A percentile compares a stretch with the other conserved stretches of the same genome.
Evolutionary conservation across 2,329 filamentous ascomycete genomes (phyloP).

Genomic region (Microcyclospora pomicola): DNA sequence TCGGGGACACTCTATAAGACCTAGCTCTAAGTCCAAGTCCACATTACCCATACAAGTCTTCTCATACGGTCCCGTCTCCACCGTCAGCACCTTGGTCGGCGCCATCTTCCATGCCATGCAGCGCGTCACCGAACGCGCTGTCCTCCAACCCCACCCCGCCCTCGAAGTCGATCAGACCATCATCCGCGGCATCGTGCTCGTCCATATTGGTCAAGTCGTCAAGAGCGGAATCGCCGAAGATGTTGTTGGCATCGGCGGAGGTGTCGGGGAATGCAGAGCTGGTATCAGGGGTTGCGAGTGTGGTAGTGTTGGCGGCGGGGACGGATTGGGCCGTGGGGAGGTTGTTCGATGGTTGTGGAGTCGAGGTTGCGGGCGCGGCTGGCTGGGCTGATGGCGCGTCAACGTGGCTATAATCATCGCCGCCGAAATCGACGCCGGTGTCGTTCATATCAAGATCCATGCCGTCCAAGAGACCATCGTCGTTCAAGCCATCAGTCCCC

Average conservation of each 20-base stretch:
- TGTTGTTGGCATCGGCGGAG: not conserved
- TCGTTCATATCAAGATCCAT: slow-evolving; percentile 13
- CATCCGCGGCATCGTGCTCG: slow-evolving; percentile 44
- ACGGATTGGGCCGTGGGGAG: too few species aligned
- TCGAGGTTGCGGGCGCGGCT: slow-evolving; percentile 2
- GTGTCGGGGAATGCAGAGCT: not conserved
- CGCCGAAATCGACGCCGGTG: slow-evolving; percentile 7
- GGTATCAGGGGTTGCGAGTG: not conserved
- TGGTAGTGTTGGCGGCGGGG: not conserved
- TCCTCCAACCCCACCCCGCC: slow-evolving; percentile 53
- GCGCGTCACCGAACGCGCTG: slow-evolving; percentile 71
- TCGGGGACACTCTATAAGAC: too few species aligned
- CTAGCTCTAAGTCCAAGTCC: too few species aligned
- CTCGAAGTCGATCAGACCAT: slow-evolving; percentile 29
- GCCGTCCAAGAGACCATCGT: slow-evolving; percentile 11
- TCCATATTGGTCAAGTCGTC: slow-evolving; percentile 32
- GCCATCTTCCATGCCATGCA: slow-evolving; percentile 44
- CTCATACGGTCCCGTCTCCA: not conserved
- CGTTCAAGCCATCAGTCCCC: slow-evolving; percentile 8
- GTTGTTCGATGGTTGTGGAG: not conserved
- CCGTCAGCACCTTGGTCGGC: not conserved
- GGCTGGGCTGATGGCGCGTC: not conserved
- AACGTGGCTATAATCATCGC: slow-evolving; percentile 1
- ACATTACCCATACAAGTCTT: too few species aligned
- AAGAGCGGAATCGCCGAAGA: slow-evolving; percentile 15